phyloP scores from a whole-genome alignment of 1,284 basidiomycete genomes.

The Ganoderma leucocontextum region DNA sequence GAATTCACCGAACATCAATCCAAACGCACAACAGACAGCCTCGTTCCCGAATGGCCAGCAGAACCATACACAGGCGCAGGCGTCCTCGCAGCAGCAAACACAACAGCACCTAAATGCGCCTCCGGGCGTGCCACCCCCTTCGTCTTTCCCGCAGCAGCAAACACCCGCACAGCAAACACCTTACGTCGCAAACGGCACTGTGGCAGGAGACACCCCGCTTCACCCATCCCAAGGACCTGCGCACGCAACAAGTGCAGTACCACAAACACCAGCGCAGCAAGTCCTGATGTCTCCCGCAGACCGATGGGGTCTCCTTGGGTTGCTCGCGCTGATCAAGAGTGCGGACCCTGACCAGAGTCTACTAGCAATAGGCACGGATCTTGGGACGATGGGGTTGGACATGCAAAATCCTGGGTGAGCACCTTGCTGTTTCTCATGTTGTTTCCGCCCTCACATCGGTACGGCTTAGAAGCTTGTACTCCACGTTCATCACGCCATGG shows the following conservation, averaged over 20 bases:
- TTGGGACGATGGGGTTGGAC: conserved; percentile 93
- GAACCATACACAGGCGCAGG: conserved; percentile 46
- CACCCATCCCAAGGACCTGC: conserved; percentile 39
- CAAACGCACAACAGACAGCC: conserved; percentile 38
- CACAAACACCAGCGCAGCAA: conserved; percentile 94
- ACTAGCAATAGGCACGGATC: conserved; percentile 90
- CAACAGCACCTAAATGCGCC: conserved; percentile 54
- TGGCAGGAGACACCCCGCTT: conserved; percentile 40
- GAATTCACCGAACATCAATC: conserved; percentile 60
- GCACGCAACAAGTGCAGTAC: conserved; percentile 44
- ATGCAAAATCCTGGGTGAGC: conserved; percentile 84
- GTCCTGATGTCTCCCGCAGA: conserved; percentile 94
- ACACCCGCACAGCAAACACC: conserved; percentile 44
- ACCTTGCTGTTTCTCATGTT: conserved; percentile 9
- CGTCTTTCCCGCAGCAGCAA: conserved; percentile 47
- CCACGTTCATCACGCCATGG: conserved; percentile 97
- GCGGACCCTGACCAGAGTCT: conserved; percentile 89
- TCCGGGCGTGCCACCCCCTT: conserved; percentile 61
- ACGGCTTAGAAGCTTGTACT: conserved; percentile 79
- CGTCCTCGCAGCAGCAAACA: conserved; percentile 40
- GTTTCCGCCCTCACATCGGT: conserved; percentile 14
- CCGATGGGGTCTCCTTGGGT: conserved; percentile 91
- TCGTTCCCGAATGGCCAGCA: conserved; percentile 43
- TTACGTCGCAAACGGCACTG: conserved; percentile 45
- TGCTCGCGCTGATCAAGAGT: conserved; percentile 93